phyloP scores from a whole-genome alignment of 257 asterid species.

The Rubia yunnanensis region DNA sequence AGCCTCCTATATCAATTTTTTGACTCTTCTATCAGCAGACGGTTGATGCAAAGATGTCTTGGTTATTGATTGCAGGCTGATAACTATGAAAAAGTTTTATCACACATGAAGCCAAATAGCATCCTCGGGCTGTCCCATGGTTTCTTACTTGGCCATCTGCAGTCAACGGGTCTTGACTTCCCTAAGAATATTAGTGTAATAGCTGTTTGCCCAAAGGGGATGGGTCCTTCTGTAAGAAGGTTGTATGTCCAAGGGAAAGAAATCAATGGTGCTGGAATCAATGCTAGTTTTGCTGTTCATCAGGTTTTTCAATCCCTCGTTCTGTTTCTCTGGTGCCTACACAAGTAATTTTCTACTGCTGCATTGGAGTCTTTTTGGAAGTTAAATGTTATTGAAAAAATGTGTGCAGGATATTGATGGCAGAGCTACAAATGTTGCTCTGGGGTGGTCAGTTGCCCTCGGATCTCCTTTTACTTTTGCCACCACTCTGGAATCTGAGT shows the following conservation, averaged over 20 bases:
- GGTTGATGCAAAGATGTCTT: background rate
- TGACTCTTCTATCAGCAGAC: background rate
- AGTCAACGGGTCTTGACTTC: constrained; percentile 71
- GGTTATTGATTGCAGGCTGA: constrained; percentile 59
- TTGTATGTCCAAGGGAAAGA: constrained; percentile 93
- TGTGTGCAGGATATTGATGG: constrained; percentile 74
- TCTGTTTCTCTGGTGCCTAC: background rate
- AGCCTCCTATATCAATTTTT: too few relatives aligned
- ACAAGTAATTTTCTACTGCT: background rate
- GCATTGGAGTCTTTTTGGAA: background rate
- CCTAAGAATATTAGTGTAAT: constrained; percentile 85
- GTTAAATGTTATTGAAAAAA: background rate
- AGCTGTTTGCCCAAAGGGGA: constrained; percentile 98
- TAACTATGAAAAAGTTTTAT: constrained; percentile 71
- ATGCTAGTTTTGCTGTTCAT: constrained; percentile 92
- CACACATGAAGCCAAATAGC: constrained; percentile 94
- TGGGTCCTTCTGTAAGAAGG: constrained; percentile 99
- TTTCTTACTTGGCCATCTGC: constrained; percentile 93
- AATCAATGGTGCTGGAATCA: constrained; percentile 93
- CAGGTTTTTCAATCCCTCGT: constrained; percentile 48
- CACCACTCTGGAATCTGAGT: constrained; percentile 83
- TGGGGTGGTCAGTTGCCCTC: constrained; percentile 95
- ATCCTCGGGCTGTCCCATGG: constrained; percentile 98
- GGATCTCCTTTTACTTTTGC: constrained; percentile 97
- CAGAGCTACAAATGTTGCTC: constrained; percentile 94